Conservation (phyloP, 257 asterid species). For the Plantago major region DNA sequence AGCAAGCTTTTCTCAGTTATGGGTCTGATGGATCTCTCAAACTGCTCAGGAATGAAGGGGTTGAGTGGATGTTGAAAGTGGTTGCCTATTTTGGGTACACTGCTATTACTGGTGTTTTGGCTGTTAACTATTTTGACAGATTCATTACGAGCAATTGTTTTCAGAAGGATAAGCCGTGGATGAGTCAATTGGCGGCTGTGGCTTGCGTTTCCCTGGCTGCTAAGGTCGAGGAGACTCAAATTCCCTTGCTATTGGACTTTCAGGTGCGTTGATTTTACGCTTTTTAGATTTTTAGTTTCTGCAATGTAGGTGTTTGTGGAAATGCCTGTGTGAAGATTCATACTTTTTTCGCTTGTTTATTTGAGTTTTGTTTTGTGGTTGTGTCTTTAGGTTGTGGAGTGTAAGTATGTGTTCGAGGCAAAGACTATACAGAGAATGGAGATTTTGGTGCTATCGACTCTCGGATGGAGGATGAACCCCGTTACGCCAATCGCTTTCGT, state of each 20-base stretch:
- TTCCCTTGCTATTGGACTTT: slow-evolving; percentile 76
- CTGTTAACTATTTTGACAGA: slow-evolving; percentile 68
- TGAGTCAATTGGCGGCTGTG: slow-evolving; percentile 84
- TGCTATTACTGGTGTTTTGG: slow-evolving; percentile 59
- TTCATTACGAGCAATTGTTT: slow-evolving; percentile 50
- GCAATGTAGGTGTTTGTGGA: slow-evolving; percentile 31
- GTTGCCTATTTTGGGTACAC: slow-evolving; percentile 51
- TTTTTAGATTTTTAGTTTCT: background rate
- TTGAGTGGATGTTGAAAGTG: slow-evolving; percentile 72
- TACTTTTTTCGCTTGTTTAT: slow-evolving; percentile 15
- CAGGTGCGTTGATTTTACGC: slow-evolving; percentile 46
- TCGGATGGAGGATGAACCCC: slow-evolving; percentile 79
- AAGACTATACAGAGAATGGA: slow-evolving; percentile 91
- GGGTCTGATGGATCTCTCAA: slow-evolving; percentile 43
- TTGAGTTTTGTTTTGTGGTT: slow-evolving; percentile 15
- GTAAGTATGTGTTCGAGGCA: slow-evolving; percentile 70
- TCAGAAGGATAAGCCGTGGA: slow-evolving; percentile 94
- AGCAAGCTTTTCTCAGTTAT: slow-evolving; percentile 22
- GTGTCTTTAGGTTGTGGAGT: slow-evolving; percentile 53
- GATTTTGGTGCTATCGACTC: slow-evolving; percentile 65
- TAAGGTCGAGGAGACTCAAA: slow-evolving; percentile 88
- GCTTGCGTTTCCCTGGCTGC: slow-evolving; percentile 98
- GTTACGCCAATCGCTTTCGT: slow-evolving; percentile 79
- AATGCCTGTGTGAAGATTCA: slow-evolving; percentile 22
- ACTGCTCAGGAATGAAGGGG: slow-evolving; percentile 50